A percentile compares a stretch with the other conserved stretches of the same genome.
phyloP scores from a whole-genome alignment of 225 moss, liverwort and hornwort genomes.

The Ulota crispa region DNA sequence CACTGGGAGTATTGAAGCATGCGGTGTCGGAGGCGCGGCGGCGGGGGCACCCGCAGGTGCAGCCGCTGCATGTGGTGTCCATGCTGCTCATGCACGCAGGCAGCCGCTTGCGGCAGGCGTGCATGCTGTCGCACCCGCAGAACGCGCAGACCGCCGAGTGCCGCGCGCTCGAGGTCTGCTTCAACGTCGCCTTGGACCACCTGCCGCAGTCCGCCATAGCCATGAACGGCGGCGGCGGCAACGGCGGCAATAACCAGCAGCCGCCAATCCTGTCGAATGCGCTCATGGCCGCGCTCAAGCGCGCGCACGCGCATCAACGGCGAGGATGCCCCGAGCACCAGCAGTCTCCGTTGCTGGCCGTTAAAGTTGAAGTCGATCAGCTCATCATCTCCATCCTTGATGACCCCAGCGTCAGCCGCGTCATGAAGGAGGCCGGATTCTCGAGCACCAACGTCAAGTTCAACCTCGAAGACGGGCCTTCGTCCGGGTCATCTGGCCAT shows the following conservation, averaged over 20 bases:
- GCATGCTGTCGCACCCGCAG: slow-evolving; percentile 70
- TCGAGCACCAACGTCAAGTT: slow-evolving; percentile 81
- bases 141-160: slow-evolving; percentile 69
- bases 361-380: slow-evolving; percentile 92
- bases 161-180: slow-evolving; percentile 88
- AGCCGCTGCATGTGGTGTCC: slow-evolving; percentile 87
- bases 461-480: slow-evolving; percentile 64
- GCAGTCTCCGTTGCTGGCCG: slow-evolving; percentile 89
- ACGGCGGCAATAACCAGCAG: neutral
- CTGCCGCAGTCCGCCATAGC: slow-evolving; percentile 61
- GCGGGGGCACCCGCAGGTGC: slow-evolving; percentile 84
- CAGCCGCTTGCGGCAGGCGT: slow-evolving; percentile 70
- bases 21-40: slow-evolving; percentile 77
- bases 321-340: slow-evolving; percentile 93
- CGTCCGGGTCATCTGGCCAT: neutral
- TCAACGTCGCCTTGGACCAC: slow-evolving; percentile 86
- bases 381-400: slow-evolving; percentile 91
- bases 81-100: slow-evolving; percentile 75
- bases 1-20: slow-evolving; percentile 58
- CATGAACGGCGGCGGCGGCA: neutral
- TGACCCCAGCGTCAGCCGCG: slow-evolving; percentile 89
- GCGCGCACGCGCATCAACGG: slow-evolving; percentile 91
- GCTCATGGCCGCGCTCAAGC: slow-evolving; percentile 85
- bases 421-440: slow-evolving; percentile 89
- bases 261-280: slow-evolving; percentile 74